Evolutionary conservation across 768 basidiomycete species (phyloP).

Genomic region (Lactarius psammicola): DNA sequence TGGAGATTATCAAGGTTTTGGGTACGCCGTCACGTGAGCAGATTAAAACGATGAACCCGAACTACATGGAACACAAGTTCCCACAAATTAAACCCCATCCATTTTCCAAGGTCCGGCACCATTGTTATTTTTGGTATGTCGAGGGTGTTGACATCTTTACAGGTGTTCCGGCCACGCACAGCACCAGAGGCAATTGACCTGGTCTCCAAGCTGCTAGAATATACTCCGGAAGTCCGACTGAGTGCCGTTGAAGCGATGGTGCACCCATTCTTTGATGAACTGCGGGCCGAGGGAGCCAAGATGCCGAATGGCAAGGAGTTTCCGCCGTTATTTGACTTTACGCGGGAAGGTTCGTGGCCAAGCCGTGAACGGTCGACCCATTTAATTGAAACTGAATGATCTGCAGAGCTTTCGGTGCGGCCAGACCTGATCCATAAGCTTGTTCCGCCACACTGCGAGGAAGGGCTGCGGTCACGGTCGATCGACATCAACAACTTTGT

Average conservation of each 20-base stretch:
- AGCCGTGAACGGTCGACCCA: too few relatives aligned
- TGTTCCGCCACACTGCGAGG: slow-evolving; percentile 87
- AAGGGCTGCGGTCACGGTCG: slow-evolving; percentile 80
- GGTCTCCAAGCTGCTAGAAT: slow-evolving; percentile 92
- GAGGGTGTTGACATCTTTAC: slow-evolving; percentile 20
- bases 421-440: slow-evolving; percentile 92
- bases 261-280: slow-evolving; percentile 96
- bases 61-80: slow-evolving; percentile 99
- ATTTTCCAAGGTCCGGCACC: slow-evolving; percentile 77
- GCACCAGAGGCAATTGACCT: slow-evolving; percentile 94
- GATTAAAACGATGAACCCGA: slow-evolving; percentile 99
- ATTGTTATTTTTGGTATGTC: slow-evolving; percentile 5
- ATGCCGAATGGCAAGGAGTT: slow-evolving; percentile 98
- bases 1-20: slow-evolving; percentile 99
- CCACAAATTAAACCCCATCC: slow-evolving; percentile 99
- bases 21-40: slow-evolving; percentile 98
- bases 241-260: slow-evolving; percentile 91
- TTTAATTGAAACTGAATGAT: background rate
- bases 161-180: slow-evolving; percentile 98
- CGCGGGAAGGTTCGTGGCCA: slow-evolving; percentile 77
- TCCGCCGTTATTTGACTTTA: slow-evolving; percentile 92
- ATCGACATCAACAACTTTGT: slow-evolving; percentile 90
- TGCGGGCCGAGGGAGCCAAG: slow-evolving; percentile 83
- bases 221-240: slow-evolving; percentile 92
- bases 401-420: slow-evolving; percentile 88